Evolutionary conservation across 2,329 filamentous ascomycete species (phyloP), one percentile per base, ranked within the genome.

Genomic region (Xylaria sp.): DNA sequence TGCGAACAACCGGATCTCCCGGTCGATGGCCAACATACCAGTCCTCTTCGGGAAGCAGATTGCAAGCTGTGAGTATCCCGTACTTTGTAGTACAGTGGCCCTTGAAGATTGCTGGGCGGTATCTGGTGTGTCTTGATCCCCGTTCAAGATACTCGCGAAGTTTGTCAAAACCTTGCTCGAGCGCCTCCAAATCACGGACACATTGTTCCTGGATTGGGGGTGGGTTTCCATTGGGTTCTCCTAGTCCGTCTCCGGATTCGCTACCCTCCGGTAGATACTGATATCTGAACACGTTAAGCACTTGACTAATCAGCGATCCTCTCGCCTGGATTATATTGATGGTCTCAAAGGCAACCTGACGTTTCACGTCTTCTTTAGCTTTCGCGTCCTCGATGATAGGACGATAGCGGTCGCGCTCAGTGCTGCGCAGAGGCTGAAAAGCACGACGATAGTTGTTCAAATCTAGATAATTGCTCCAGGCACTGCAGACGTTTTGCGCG

Each of bases 11-110:
- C 9, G 57, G 64, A 11, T 69, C 66, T 3, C 71, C 71, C 4
- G 71, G 69, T 19, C 51, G 50, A 53, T 71, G 61, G 36, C 67
- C 69, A 30, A 47, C 12, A 27, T 66, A 72, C 71, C 71, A 72
- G 11, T 56, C 1, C 3, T 50, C 19, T 3, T 21, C n/a, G 8
- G 36, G 47, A 3, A 63, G 21, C 3, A 32, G 8, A 34, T 2
- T 17, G 34, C 17, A 53, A n/a, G 67, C 54, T 21, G 11, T 17
- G 11, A 70, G 32, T 1, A n/a, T n/a, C 11, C 65, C 69, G 32
- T 50, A 69, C 0, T 17, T n/a, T 21, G 63, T 69, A 1, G 7
- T 54, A 32, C 32, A 61, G 19, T 36, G 19, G 8, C 17, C n/a
- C n/a, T 17, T 56, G 24, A n/a, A 5, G 17, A 47, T 32, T 2